phyloP scores from a whole-genome alignment of 257 asterid species.

The Solanum tarijense region DNA sequence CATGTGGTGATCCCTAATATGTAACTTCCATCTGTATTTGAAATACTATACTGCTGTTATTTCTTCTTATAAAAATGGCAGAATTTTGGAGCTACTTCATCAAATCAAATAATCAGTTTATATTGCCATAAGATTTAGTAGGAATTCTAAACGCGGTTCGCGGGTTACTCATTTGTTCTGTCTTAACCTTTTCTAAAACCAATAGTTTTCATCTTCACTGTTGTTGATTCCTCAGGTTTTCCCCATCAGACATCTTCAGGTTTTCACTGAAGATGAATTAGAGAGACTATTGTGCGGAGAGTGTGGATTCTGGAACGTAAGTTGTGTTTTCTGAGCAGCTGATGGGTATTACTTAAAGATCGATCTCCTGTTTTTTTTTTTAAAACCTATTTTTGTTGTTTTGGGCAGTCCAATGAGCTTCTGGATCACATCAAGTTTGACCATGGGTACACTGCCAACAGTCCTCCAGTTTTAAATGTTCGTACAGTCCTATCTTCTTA shows the following conservation, averaged over 20 bases:
- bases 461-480: slow-evolving; percentile 65
- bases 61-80: background rate
- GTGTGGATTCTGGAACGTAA: slow-evolving; percentile 69
- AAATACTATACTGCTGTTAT: background rate
- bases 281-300: slow-evolving; percentile 90
- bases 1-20: background rate
- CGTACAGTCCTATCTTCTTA: slow-evolving; percentile 14
- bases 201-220: background rate
- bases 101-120: background rate
- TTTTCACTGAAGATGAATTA: slow-evolving; percentile 79
- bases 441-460: slow-evolving; percentile 90
- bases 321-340: slow-evolving; percentile 9
- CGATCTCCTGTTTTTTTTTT: background rate
- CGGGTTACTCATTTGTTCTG: background rate
- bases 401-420: slow-evolving; percentile 58
- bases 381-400: background rate
- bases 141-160: background rate
- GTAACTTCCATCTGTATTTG: background rate
- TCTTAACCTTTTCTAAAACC: background rate
- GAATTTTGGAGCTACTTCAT: background rate
- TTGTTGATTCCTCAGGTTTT: slow-evolving; percentile 50
- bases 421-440: slow-evolving; percentile 87
- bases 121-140: background rate
- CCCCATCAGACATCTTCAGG: slow-evolving; percentile 58
- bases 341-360: background rate